Percentiles rank a stretch among this genome's conserved stretches.
These are phyloP conservation scores for Didymella pomorum DNA, from an alignment of 2,329 filamentous ascomycete species.

Conservation along the genomic window DNA sequence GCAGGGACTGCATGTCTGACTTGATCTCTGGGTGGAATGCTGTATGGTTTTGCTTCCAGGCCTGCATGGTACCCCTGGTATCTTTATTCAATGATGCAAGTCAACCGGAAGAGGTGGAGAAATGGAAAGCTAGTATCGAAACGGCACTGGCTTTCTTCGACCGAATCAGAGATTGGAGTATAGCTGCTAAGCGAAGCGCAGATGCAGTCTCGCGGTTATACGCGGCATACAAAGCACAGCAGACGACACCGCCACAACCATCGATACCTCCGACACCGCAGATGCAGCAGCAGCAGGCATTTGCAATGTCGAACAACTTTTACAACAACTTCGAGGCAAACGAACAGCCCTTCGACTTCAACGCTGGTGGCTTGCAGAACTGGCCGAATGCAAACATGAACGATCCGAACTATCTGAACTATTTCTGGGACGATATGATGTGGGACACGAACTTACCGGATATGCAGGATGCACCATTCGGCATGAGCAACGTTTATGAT, in stretches of 20 bases:
- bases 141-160: constrained; percentile 55
- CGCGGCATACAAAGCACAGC: constrained; percentile 50
- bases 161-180: constrained; percentile 54
- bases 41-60: constrained; percentile 83
- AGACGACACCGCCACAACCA: constrained; percentile 24
- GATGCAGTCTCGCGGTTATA: constrained; percentile 55
- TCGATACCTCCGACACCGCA: constrained; percentile 22
- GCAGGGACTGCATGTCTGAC: constrained; percentile 73
- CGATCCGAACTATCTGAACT: constrained; percentile 43
- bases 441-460: constrained; percentile 52
- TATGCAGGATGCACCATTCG: constrained; percentile 48
- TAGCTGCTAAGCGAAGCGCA: constrained; percentile 54
- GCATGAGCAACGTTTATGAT: constrained; percentile 46
- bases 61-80: constrained; percentile 79
- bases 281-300: constrained; percentile 25
- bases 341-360: constrained; percentile 37
- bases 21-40: constrained; percentile 83
- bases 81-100: constrained; percentile 73
- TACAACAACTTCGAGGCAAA: constrained; percentile 16
- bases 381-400: constrained; percentile 36
- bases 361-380: constrained; percentile 34
- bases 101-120: constrained; percentile 50
- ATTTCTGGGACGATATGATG: constrained; percentile 55
- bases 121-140: constrained; percentile 54
- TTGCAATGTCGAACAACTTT: constrained; percentile 28